Evolutionary conservation across 2,329 filamentous ascomycete species (phyloP).

Genomic region (Fusarium citri): DNA sequence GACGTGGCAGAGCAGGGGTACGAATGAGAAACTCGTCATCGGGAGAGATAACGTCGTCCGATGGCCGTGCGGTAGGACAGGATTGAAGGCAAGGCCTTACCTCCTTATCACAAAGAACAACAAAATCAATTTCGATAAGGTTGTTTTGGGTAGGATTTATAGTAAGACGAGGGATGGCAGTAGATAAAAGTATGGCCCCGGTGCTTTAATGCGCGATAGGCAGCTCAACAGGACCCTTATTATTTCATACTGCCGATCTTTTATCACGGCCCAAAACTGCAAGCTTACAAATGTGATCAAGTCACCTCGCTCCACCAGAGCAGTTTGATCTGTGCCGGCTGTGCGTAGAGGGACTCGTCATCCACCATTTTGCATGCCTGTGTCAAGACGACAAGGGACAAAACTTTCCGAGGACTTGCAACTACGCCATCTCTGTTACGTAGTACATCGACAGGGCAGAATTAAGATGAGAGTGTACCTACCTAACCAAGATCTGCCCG

Average conservation of each 20-base stretch:
- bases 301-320: background rate
- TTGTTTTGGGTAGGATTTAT: background rate
- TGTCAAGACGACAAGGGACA: background rate
- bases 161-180: background rate
- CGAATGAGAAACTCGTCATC: background rate
- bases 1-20: constrained; percentile 7
- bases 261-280: background rate
- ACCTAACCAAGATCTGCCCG: background rate
- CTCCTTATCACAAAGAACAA: background rate
- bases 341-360: background rate
- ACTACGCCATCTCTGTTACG: background rate
- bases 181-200: background rate
- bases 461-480: background rate
- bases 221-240: background rate
- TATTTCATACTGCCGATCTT: background rate
- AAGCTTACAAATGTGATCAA: background rate
- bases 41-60: background rate
- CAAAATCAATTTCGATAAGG: background rate
- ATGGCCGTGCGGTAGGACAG: background rate
- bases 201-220: background rate
- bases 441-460: background rate
- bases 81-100: background rate
- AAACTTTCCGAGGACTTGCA: background rate
- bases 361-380: background rate
- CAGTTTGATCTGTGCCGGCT: background rate